Evolutionary conservation across 2,329 filamentous ascomycete species (phyloP).

Genomic region (Corniculantispora saksenae): DNA sequence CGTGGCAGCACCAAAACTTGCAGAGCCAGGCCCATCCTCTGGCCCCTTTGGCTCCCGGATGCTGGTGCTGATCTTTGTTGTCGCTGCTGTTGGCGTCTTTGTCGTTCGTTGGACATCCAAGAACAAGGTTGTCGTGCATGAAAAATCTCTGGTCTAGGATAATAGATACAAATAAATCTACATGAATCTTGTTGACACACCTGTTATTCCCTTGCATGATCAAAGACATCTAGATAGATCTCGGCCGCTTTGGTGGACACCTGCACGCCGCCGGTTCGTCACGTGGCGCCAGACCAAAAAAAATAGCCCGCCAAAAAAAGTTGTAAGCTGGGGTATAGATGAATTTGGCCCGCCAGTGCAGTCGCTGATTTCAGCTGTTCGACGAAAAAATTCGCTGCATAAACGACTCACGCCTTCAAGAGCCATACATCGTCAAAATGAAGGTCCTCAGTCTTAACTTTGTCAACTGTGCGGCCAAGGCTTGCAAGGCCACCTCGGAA

Average conservation of each 20-base stretch:
- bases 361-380: neutral
- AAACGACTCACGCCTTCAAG: neutral
- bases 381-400: neutral
- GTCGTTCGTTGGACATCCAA: constrained; percentile 5
- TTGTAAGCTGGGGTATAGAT: constrained; percentile 28
- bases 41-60: neutral
- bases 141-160: constrained; percentile 19
- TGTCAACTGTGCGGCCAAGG: constrained; percentile 91
- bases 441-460: constrained; percentile 97
- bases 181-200: neutral
- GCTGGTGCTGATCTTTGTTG: constrained; percentile 35
- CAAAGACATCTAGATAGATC: neutral
- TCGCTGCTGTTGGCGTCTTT: constrained; percentile 41
- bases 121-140: constrained; percentile 13
- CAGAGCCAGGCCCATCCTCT: neutral
- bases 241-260: neutral
- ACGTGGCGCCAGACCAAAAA: constrained; percentile 30
- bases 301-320: constrained; percentile 31
- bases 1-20: neutral
- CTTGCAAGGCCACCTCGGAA: constrained; percentile 77
- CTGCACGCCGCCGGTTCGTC: constrained; percentile 23
- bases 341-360: constrained; percentile 1
- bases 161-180: neutral
- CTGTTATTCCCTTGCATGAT: neutral
- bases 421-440: constrained; percentile 55